A percentile compares a stretch with the other conserved stretches of the same genome.
Conservation (phyloP, 768 basidiomycete genomes). For the Panaeolus papilionaceus region DNA sequence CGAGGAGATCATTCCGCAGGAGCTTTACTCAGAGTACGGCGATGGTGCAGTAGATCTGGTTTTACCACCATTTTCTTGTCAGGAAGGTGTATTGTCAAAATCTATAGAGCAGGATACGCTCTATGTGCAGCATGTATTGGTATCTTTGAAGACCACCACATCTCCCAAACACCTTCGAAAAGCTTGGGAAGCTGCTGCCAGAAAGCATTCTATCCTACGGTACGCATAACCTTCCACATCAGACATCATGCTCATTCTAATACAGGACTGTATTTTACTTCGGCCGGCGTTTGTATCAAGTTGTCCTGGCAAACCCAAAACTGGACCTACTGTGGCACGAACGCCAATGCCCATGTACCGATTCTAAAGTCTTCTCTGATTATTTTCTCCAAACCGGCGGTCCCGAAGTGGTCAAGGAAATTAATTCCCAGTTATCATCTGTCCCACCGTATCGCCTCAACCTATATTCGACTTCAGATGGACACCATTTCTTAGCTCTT, state of each 20-base stretch:
- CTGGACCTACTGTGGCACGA: constrained; percentile 29
- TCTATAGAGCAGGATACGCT: constrained; percentile 42
- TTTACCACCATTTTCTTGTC: constrained; percentile 51
- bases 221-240: constrained; percentile 18
- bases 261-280: constrained; percentile 40
- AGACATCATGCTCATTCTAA: constrained; percentile 12
- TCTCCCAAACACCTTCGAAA: constrained; percentile 31
- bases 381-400: constrained; percentile 31
- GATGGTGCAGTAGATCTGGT: constrained; percentile 30
- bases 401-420: constrained; percentile 27
- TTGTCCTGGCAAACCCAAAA: constrained; percentile 28
- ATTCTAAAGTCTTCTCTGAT: constrained; percentile 22
- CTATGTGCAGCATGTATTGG: constrained; percentile 52
- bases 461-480: constrained; percentile 21
- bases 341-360: not conserved
- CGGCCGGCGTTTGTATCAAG: constrained; percentile 33
- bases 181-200: constrained; percentile 41
- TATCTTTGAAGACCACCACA: constrained; percentile 32
- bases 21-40: constrained; percentile 25
- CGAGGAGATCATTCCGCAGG: constrained; percentile 5
- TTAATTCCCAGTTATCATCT: constrained; percentile 35
- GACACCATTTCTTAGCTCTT: constrained; percentile 29
- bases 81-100: constrained; percentile 52
- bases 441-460: constrained; percentile 31
- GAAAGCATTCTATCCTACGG: constrained; percentile 36